Evolutionary conservation across 2,329 filamentous ascomycete genomes (phyloP).

Genomic region (Monosporascus sp.): DNA sequence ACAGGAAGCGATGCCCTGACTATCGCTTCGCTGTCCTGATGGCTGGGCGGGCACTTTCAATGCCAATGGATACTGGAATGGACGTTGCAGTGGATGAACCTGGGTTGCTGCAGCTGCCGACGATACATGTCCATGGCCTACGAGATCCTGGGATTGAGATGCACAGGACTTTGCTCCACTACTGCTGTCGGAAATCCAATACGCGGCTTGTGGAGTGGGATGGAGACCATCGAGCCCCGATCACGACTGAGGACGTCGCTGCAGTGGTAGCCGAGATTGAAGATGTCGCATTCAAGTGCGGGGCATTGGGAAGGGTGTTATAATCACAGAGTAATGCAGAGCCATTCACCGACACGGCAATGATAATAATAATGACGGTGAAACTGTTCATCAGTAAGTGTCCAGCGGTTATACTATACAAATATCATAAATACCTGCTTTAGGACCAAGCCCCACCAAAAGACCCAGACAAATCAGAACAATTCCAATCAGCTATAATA

Average conservation of each 20-base stretch:
- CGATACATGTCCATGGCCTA: conserved; percentile 60
- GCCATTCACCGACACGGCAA: no score
- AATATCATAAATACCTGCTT: no score
- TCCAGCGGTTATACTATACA: no score
- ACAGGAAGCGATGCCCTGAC: conserved; percentile 16
- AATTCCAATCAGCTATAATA: no score
- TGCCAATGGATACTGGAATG: conserved; percentile 37
- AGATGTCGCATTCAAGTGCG: conserved; percentile 29
- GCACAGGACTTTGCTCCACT: conserved; percentile 46
- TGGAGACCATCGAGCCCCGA: conserved; percentile 61
- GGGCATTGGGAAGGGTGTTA: no score
- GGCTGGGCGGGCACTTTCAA: conserved; percentile 52
- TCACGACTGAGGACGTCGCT: conserved; percentile 59
- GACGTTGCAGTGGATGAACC: conserved; percentile 19
- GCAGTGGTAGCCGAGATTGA: conserved; percentile 44
- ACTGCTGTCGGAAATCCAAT: conserved; percentile 51
- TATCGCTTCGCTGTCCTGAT: conserved; percentile 55
- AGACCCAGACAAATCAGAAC: no score
- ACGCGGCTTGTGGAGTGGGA: conserved; percentile 62
- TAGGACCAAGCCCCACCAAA: no score
- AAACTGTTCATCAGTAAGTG: no score
- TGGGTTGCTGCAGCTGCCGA: conserved; percentile 43
- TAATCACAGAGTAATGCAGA: no score
- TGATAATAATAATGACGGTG: no score
- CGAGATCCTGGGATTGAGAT: conserved; percentile 51